Evolutionary conservation across 306 rosid genomes (phyloP).

Genomic region (Castanospermum australe): DNA sequence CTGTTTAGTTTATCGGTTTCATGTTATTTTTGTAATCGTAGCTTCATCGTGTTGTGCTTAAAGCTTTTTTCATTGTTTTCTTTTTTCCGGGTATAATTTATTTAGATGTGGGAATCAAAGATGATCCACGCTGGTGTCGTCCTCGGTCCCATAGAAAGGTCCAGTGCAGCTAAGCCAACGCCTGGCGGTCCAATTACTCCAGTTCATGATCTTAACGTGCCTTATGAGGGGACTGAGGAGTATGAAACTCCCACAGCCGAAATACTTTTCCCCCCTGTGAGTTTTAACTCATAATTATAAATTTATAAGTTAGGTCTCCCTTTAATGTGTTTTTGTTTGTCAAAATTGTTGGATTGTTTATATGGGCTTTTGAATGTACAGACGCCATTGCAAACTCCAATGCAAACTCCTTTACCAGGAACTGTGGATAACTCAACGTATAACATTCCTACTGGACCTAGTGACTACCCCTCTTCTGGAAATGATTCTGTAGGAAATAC

Average conservation of each 20-base stretch:
- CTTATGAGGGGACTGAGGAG: constrained; percentile 88
- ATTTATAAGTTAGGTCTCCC: not conserved
- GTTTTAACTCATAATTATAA: constrained; percentile 19
- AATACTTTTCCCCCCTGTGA: constrained; percentile 87
- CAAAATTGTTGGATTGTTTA: constrained; percentile 15
- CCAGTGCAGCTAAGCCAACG: constrained; percentile 47
- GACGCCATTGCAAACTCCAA: constrained; percentile 88
- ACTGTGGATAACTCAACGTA: constrained; percentile 55
- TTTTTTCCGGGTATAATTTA: constrained; percentile 11
- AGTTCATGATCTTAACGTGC: constrained; percentile 88
- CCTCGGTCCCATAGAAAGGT: constrained; percentile 70
- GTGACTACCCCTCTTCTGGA: constrained; percentile 68
- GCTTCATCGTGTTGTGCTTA: constrained; percentile 11
- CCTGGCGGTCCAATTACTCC: constrained; percentile 80
- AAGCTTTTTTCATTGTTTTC: not conserved
- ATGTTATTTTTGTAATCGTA: not conserved
- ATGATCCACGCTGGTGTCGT: constrained; percentile 78
- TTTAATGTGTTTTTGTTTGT: not conserved
- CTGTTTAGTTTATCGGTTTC: not conserved
- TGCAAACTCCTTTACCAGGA: constrained; percentile 85
- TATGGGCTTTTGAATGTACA: constrained; percentile 38
- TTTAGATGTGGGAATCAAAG: constrained; percentile 85
- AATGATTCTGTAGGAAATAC: constrained; percentile 58
- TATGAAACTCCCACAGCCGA: constrained; percentile 95
- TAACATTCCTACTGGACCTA: constrained; percentile 77